These are phyloP conservation scores for Marchantia polymorpha DNA, from an alignment of 225 moss, liverwort and hornwort genomes.

Conservation along the genomic window DNA sequence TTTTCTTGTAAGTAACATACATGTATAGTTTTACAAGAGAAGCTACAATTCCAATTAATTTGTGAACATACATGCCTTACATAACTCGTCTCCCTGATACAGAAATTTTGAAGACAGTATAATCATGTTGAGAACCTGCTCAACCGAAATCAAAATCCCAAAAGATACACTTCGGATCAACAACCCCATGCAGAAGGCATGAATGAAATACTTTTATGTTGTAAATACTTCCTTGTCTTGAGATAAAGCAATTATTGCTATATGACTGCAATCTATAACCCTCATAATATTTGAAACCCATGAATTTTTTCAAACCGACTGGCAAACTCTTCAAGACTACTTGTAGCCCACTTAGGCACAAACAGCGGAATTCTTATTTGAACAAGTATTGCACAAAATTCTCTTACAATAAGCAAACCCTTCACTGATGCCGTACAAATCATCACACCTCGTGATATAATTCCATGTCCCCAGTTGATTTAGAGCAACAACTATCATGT, in stretches of 20 bases:
- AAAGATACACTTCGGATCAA: no score
- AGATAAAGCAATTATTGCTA: not conserved
- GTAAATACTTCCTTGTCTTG: not conserved
- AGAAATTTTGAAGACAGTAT: not conserved
- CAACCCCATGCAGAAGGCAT: not conserved
- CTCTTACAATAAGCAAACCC: not conserved
- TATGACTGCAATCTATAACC: no score
- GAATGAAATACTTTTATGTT: not conserved
- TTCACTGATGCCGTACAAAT: not conserved
- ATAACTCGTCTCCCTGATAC: not conserved
- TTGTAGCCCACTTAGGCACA: not conserved
- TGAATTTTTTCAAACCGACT: not conserved
- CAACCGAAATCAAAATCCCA: not conserved
- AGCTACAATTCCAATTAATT: not conserved
- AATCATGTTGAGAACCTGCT: not conserved
- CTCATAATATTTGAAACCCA: not conserved
- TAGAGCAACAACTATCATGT: not conserved
- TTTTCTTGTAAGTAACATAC: not conserved
- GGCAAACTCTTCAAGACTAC: not conserved
- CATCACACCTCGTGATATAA: not conserved
- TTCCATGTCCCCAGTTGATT: not conserved
- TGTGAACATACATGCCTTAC: not conserved
- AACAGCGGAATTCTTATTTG: not conserved
- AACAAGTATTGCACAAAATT: not conserved
- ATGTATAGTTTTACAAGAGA: not conserved